A percentile compares a stretch with the other conserved stretches of the same genome.
These are phyloP conservation scores for Dovyalis caffra DNA, from an alignment of 345 rosid genomes.

Conservation along the genomic window DNA sequence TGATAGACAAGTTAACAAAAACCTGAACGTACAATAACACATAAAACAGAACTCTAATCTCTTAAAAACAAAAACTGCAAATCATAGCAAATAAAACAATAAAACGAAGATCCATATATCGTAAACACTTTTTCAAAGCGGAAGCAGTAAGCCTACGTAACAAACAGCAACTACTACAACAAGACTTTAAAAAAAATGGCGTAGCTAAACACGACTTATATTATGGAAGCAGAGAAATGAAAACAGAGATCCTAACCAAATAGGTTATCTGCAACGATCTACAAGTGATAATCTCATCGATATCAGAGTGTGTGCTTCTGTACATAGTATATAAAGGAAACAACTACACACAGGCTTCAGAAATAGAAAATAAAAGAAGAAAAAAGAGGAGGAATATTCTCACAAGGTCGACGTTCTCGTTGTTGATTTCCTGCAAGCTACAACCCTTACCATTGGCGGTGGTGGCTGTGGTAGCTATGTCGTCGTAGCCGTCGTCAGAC, in stretches of 20 bases:
- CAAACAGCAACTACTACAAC: not conserved
- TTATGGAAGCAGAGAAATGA: not conserved
- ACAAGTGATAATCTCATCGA: not conserved
- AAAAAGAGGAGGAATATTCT: not conserved
- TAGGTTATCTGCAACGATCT: not conserved
- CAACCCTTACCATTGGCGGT: not conserved
- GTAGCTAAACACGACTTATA: not conserved
- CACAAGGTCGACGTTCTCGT: conserved; percentile 29
- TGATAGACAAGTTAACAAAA: no score
- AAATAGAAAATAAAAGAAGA: not conserved
- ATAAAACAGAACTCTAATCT: not conserved
- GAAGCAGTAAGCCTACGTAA: not conserved
- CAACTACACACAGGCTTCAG: no score
- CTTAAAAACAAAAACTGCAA: not conserved
- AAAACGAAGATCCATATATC: not conserved
- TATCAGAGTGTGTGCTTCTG: no score
- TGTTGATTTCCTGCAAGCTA: conserved; percentile 26
- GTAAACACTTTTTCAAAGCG: not conserved
- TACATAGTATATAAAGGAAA: no score
- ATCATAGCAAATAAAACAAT: not conserved
- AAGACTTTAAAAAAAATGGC: not conserved
- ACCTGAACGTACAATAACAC: not conserved
- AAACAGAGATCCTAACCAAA: not conserved
- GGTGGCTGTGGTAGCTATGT: not conserved
- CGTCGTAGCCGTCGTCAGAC: not conserved